Percentiles rank a stretch among this genome's conserved stretches.
Conservation (phyloP, 768 basidiomycete species). For the Mycena haematopus region DNA sequence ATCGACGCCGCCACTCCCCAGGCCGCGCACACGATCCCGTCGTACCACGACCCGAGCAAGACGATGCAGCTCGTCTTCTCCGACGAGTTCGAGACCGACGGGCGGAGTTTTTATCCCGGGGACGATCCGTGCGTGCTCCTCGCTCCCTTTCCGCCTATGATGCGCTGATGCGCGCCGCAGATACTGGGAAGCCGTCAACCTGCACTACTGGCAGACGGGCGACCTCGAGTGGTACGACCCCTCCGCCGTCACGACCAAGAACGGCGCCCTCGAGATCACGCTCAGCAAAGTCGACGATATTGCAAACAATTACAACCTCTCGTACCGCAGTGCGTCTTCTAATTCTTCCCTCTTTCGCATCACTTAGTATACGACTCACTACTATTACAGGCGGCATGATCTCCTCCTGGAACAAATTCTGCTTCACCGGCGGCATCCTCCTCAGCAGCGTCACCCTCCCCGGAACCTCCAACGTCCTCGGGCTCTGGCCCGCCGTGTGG, state of each 20-base stretch:
- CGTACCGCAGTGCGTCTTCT: constrained; percentile 34
- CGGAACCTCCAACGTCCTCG: constrained; percentile 41
- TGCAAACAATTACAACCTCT: constrained; percentile 42
- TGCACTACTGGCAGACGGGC: constrained; percentile 81
- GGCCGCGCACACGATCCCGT: constrained; percentile 50
- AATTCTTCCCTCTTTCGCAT: not conserved
- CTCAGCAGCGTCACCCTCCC: constrained; percentile 53
- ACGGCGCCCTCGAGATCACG: constrained; percentile 71
- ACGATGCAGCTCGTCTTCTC: constrained; percentile 69
- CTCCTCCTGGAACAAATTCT: constrained; percentile 65
- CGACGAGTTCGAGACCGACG: constrained; percentile 40
- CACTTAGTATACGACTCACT: not conserved
- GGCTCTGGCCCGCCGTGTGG: constrained; percentile 18
- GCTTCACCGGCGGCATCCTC: constrained; percentile 80
- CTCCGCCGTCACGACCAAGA: constrained; percentile 68
- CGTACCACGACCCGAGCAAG: constrained; percentile 28
- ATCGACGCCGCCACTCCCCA: constrained; percentile 62
- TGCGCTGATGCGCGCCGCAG: not conserved
- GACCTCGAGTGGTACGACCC: constrained; percentile 90
- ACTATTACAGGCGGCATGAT: not conserved
- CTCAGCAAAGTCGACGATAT: constrained; percentile 72
- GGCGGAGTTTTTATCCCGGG: constrained; percentile 79
- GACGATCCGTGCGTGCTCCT: constrained; percentile 90
- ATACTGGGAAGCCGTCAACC: constrained; percentile 78
- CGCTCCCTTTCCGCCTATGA: constrained; percentile 77